Percentiles rank a stretch among this genome's conserved stretches.
Evolutionary conservation across 805 yeast species (phyloP).

Genomic region (Wickerhamiella sergipiensis): DNA sequence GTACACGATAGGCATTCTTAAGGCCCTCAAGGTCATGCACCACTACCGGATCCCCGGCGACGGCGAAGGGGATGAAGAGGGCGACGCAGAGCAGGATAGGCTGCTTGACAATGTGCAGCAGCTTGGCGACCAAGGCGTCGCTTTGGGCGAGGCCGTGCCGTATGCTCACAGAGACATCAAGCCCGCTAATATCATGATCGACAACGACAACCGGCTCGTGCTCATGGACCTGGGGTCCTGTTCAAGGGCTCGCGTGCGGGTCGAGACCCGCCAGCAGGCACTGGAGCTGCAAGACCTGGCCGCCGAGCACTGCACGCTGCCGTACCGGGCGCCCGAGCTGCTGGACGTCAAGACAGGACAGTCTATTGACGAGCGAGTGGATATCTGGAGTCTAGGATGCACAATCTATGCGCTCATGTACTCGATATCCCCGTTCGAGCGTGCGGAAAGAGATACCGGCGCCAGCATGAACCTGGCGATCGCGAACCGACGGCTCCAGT

Average conservation of each 20-base stretch:
- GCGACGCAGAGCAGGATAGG: conserved; percentile 22
- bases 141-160: conserved; percentile 43
- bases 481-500: conserved; percentile 44
- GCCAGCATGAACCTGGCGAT: conserved; percentile 72
- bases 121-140: conserved; percentile 27
- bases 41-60: conserved; percentile 29
- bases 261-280: conserved; percentile 55
- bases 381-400: conserved; percentile 89
- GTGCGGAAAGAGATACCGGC: conserved; percentile 67
- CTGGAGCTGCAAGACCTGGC: conserved; percentile 66
- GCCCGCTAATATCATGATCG: conserved; percentile 78
- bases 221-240: conserved; percentile 79
- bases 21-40: conserved; percentile 70
- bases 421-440: conserved; percentile 75
- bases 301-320: conserved; percentile 71
- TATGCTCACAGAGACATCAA: conserved; percentile 81
- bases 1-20: conserved; percentile 38
- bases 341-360: conserved; percentile 59
- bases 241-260: conserved; percentile 41
- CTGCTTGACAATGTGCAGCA: conserved; percentile 22
- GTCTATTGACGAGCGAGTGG: conserved; percentile 59
- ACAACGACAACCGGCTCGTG: conserved; percentile 62
- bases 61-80: conserved; percentile 16
- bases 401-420: conserved; percentile 64
- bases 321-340: conserved; percentile 84